Conservation (phyloP, 192 early-diverging fungal species). For the Mortierella claussenii region DNA sequence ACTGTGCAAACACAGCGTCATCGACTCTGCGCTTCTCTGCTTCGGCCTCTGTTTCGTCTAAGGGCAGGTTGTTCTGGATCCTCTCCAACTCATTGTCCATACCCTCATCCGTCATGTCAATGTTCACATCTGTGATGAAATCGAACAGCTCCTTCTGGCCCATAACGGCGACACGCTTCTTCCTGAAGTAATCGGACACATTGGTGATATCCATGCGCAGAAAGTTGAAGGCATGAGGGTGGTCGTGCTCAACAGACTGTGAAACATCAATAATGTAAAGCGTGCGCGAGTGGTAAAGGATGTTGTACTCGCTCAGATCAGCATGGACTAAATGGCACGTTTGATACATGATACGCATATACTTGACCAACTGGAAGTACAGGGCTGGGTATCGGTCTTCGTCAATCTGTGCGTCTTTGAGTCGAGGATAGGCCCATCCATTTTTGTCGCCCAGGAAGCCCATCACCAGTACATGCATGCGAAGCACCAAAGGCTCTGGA, state of each 20-base stretch:
- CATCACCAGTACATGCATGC: conserved; percentile 97
- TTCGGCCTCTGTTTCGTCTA: conserved; percentile 58
- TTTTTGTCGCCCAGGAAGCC: conserved; percentile 90
- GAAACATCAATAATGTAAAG: conserved; percentile 98
- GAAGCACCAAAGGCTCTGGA: conserved; percentile 86
- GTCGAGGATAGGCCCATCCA: conserved; percentile 93
- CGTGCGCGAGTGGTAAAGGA: conserved; percentile 85
- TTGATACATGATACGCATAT: conserved; percentile 93
- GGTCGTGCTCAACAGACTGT: conserved; percentile 98
- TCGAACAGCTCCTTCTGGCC: conserved; percentile 88
- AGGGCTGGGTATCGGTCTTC: conserved; percentile 73
- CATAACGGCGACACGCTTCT: conserved; percentile 79
- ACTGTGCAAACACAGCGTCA: conserved; percentile 92
- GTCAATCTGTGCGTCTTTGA: conserved; percentile 94
- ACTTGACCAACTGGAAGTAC: conserved; percentile 87
- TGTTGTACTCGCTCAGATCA: conserved; percentile 98
- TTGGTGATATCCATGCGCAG: conserved; percentile 95
- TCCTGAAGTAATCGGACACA: conserved; percentile 91
- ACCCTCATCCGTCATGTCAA: conserved; percentile 67
- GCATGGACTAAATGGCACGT: conserved; percentile 95
- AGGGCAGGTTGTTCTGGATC: conserved; percentile 57
- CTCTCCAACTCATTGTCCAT: conserved; percentile 78
- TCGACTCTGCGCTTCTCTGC: conserved; percentile 69
- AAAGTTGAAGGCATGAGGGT: conserved; percentile 96
- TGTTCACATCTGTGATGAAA: conserved; percentile 78